Evolutionary conservation across 345 rosid genomes (phyloP), one percentile per base, ranked within the genome.

Genomic region (Dipteronia sinensis): DNA sequence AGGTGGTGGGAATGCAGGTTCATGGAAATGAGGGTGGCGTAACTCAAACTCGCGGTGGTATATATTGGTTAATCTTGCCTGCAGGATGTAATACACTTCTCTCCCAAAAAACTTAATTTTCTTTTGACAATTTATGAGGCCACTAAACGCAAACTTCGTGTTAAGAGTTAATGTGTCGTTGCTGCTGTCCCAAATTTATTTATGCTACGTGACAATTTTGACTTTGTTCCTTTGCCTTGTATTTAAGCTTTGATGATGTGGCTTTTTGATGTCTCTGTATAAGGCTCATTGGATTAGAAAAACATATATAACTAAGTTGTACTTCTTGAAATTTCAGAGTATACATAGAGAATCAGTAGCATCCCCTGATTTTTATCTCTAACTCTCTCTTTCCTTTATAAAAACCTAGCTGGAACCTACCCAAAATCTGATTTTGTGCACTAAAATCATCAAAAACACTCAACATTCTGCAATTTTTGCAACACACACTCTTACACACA

Each of bases 1-100:
- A 95, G 99, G 98, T 96, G 44, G 99, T 88, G 75, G 99, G 98
- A 73, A 96, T 96, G 79, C 85, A 94, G 88, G 98, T 96, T 72
- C 90, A 92, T 85, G 98, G 94, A 40, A 85, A 95, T 80, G 99
- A 95, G 85, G 99, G 99, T 13, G 99, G 99, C 46, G 88, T 90
- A 27, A 96, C 99, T n/a, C 80, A 71, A 79, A 96, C 97, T 7
- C 95, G 99, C 20, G 99, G 99, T 63, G 98, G 99, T 81, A 77
- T 89, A 71, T 94, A 94, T 76, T 94, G 98, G 97, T 65, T 94
- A 73, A 96, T 96, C 84, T 88, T 96, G 76, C 99, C 99, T 64
- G 98, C 99, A 51, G 99, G 99, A 90, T 96, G 99, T 96, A 94
- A 90, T 75, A 68, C 69, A 34, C 77, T 78, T 25, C 38, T 40